A percentile compares a stretch with the other conserved stretches of the same genome.
These are phyloP conservation scores for Podosphaera xanthii DNA, from an alignment of 2,329 filamentous ascomycete species.

Conservation along the genomic window DNA sequence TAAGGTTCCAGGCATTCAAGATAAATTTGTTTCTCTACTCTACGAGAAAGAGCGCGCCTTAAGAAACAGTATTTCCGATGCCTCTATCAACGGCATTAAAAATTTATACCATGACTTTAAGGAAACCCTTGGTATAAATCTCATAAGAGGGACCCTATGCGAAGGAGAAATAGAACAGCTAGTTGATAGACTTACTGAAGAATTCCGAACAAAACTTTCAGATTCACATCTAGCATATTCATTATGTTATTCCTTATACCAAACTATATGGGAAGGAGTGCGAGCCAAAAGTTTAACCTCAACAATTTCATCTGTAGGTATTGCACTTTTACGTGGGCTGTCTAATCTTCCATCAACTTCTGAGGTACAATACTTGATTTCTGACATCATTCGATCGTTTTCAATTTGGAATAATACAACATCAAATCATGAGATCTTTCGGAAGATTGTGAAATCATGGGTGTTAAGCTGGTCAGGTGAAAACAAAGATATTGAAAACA, in stretches of 20 bases:
- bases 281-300: neutral
- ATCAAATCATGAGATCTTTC: neutral
- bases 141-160: neutral
- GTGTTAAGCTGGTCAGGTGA: neutral
- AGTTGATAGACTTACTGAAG: neutral
- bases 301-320: neutral
- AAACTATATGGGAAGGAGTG: constrained; percentile 12
- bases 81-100: neutral
- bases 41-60: neutral
- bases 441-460: neutral
- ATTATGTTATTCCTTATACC: constrained; percentile 8
- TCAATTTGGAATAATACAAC: neutral
- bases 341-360: neutral
- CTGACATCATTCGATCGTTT: neutral
- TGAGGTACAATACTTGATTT: neutral
- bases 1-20: neutral
- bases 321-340: neutral
- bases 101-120: neutral
- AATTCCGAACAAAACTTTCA: neutral
- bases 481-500: neutral
- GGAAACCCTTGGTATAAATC: neutral
- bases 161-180: neutral
- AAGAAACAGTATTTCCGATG: neutral
- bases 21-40: neutral
- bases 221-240: neutral